phyloP scores from a whole-genome alignment of 352 stramenopile genomes.

The Globisporangium recalcitrans region DNA sequence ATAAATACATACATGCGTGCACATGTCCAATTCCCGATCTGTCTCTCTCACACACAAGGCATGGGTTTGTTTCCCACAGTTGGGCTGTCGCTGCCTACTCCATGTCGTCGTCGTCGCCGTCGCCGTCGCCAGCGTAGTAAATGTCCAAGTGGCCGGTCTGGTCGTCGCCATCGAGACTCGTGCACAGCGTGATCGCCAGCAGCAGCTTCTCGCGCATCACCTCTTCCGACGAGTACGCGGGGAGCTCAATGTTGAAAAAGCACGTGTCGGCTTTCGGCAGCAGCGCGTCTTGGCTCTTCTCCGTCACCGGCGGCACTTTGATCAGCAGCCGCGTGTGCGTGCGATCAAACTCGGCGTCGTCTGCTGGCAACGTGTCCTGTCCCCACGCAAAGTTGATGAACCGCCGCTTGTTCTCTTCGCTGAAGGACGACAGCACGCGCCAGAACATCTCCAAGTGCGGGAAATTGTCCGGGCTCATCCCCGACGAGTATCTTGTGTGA shows the following conservation, averaged over 20 bases:
- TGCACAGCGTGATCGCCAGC: slow-evolving; percentile 72
- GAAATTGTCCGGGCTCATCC: slow-evolving; percentile 66
- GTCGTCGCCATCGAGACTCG: slow-evolving; percentile 78
- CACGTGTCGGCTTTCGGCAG: slow-evolving; percentile 79
- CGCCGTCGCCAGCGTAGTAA: slow-evolving; percentile 63
- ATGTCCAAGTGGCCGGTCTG: slow-evolving; percentile 62
- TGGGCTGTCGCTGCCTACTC: slow-evolving; percentile 21
- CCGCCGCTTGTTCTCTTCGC: slow-evolving; percentile 67
- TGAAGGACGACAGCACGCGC: slow-evolving; percentile 53
- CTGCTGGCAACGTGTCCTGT: slow-evolving; percentile 67
- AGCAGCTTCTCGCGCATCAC: slow-evolving; percentile 68
- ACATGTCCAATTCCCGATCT: no score
- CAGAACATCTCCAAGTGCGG: slow-evolving; percentile 79
- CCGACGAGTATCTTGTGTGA: slow-evolving; percentile 74
- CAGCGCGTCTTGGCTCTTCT: slow-evolving; percentile 40
- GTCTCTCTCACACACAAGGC: no score
- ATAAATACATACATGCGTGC: neutral
- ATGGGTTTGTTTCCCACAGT: neutral
- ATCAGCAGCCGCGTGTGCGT: slow-evolving; percentile 71
- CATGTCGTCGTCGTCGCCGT: slow-evolving; percentile 52
- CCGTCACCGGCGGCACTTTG: slow-evolving; percentile 44
- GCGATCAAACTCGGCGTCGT: slow-evolving; percentile 77
- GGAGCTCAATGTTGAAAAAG: slow-evolving; percentile 84
- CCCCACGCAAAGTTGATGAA: slow-evolving; percentile 87
- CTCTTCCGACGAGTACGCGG: slow-evolving; percentile 64